These are phyloP conservation scores for Ganoderma boninense DNA, from an alignment of 1,284 basidiomycete species.

Conservation along the genomic window DNA sequence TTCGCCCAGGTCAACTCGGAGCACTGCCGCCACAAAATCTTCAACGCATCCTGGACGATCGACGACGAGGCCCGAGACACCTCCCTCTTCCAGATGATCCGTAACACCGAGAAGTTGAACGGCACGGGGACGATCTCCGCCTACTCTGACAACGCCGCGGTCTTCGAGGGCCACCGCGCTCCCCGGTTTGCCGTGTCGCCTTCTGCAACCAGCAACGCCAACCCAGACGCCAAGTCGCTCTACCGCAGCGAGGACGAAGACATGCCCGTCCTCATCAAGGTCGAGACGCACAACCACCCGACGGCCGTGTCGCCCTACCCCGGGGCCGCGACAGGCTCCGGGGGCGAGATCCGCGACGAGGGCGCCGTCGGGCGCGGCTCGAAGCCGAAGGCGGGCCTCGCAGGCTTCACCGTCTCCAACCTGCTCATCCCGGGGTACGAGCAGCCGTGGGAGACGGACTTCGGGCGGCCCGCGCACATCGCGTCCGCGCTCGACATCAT, in stretches of 20 bases:
- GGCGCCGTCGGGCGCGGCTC: constrained; percentile 96
- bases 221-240: constrained; percentile 45
- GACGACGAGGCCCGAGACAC: constrained; percentile 75
- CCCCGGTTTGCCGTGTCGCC: constrained; percentile 82
- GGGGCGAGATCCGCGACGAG: constrained; percentile 98
- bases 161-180: constrained; percentile 83
- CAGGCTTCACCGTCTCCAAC: constrained; percentile 96
- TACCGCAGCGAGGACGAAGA: constrained; percentile 73
- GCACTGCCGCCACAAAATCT: constrained; percentile 99
- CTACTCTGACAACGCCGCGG: constrained; percentile 98
- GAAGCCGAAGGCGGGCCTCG: constrained; percentile 94
- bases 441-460: constrained; percentile 93
- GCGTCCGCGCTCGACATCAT: constrained; percentile 97
- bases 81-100: constrained; percentile 97
- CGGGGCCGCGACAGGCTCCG: constrained; percentile 97
- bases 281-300: constrained; percentile 99
- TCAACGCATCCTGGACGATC: constrained; percentile 97
- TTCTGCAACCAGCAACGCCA: constrained; percentile 44
- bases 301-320: constrained; percentile 98
- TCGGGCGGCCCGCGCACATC: constrained; percentile 92
- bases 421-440: constrained; percentile 88
- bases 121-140: constrained; percentile 90
- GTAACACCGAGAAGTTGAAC: constrained; percentile 91
- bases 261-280: constrained; percentile 96
- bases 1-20: constrained; percentile 99